Conservation (phyloP, 129 eudicot species). For the Flaveria brownii region DNA sequence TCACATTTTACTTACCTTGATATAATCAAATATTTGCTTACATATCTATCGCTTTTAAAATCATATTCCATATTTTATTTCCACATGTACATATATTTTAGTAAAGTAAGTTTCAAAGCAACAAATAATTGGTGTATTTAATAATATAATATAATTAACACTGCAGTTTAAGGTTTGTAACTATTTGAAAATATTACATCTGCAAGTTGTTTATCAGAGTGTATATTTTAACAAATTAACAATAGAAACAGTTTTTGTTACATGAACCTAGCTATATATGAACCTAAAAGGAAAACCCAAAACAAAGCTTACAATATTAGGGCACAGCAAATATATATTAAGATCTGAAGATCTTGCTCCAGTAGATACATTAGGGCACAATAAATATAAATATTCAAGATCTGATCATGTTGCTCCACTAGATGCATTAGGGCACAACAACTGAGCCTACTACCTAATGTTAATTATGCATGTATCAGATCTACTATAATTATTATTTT, state of each 20-base stretch:
- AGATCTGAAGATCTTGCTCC: neutral
- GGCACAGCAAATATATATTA: neutral
- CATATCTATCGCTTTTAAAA: neutral
- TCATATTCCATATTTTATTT: neutral
- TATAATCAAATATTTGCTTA: neutral
- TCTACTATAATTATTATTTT: neutral
- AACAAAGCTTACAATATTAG: too few species aligned
- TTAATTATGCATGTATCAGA: too few species aligned
- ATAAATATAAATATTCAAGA: neutral
- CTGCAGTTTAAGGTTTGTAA: neutral
- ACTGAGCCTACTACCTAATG: too few species aligned
- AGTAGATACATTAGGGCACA: conserved; percentile 1
- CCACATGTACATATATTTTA: neutral
- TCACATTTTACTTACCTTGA: neutral
- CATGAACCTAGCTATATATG: neutral
- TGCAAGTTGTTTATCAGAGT: neutral
- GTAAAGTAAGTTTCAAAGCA: conserved; percentile 7
- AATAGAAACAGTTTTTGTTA: neutral
- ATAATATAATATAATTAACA: neutral
- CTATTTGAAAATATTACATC: neutral
- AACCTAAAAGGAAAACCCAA: neutral
- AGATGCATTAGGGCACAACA: too few species aligned
- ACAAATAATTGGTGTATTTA: neutral
- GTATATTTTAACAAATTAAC: neutral
- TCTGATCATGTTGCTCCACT: too few species aligned